Conservation (phyloP, 2,329 filamentous ascomycete species). For the Pyricularia pennisetigena region DNA sequence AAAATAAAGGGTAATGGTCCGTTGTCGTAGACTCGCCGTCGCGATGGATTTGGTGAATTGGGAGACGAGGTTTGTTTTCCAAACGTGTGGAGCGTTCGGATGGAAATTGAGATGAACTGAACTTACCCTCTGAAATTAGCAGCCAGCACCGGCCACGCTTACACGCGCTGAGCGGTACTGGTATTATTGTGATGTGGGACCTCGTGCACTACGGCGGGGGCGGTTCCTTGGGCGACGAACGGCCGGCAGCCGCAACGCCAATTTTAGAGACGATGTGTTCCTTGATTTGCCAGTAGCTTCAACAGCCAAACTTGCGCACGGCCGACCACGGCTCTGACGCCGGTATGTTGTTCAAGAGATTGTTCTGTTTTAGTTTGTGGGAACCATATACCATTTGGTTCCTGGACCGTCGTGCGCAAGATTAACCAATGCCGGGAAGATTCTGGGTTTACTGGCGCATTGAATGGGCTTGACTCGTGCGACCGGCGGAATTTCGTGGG, state of each 20-base stretch:
- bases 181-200: conserved; percentile 6
- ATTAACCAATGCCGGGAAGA: neutral
- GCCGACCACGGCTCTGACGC: neutral
- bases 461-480: neutral
- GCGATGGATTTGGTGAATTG: conserved; percentile 12
- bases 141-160: neutral
- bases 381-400: neutral
- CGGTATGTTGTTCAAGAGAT: neutral
- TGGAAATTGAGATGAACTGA: neutral
- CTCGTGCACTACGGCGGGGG: conserved; percentile 11
- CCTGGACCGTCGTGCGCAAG: neutral
- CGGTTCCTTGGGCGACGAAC: conserved; percentile 18
- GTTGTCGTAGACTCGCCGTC: neutral
- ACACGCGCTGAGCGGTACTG: neutral
- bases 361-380: neutral
- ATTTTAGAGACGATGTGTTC: neutral
- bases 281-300: neutral
- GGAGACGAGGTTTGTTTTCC: neutral
- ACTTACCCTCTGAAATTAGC: conserved; percentile 1
- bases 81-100: neutral
- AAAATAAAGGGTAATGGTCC: neutral
- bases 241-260: conserved; percentile 2
- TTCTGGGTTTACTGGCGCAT: neutral
- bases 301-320: neutral
- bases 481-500: neutral